Conservation (phyloP, 345 rosid species). For the Carallia brachiata region DNA sequence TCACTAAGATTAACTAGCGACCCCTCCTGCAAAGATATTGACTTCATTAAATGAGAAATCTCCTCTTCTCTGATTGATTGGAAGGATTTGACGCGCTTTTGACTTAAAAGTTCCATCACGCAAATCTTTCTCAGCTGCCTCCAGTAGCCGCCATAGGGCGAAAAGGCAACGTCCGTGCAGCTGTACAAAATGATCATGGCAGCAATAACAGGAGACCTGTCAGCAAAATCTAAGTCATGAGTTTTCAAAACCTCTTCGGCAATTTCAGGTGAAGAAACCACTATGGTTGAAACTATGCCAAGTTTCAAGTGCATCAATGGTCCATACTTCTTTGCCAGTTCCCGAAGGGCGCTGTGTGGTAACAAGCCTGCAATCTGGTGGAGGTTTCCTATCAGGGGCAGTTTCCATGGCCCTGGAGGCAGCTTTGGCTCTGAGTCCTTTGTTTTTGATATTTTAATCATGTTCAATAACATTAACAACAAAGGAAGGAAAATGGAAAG, state of each 20-base stretch:
- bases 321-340: slow-evolving; percentile 1
- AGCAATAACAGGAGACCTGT: neutral
- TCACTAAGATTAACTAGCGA: neutral
- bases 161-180: neutral
- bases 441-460: neutral
- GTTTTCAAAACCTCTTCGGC: neutral
- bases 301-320: neutral
- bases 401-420: neutral
- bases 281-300: neutral
- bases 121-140: neutral
- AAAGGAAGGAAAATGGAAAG: neutral
- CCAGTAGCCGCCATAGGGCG: slow-evolving; percentile 2
- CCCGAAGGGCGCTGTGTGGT: neutral
- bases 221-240: neutral
- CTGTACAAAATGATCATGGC: neutral
- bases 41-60: neutral
- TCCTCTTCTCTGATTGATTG: neutral
- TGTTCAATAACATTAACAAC: neutral
- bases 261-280: neutral
- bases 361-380: neutral
- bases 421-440: neutral
- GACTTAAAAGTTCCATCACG: neutral
- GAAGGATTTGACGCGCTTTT: neutral
- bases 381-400: neutral
- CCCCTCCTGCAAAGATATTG: neutral